Conservation (phyloP, 1,284 basidiomycete species). For the Porodaedalea pini region DNA sequence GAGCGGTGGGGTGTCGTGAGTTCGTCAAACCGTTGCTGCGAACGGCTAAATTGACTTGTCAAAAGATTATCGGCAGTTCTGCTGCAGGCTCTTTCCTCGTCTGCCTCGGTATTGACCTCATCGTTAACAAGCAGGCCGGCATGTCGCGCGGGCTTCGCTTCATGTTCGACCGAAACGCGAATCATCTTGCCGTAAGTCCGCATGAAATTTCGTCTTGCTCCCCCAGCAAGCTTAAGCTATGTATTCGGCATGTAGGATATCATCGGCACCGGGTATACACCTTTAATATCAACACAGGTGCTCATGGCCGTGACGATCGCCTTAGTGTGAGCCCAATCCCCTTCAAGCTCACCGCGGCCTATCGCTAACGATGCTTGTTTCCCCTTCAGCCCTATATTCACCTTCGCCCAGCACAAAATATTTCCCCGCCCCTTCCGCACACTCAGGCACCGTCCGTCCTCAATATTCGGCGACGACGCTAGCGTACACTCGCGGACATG, state of each 20-base stretch:
- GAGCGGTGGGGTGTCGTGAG: conserved; percentile 54
- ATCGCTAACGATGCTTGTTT: neutral
- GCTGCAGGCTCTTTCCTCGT: conserved; percentile 58
- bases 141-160: conserved; percentile 60
- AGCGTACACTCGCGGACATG: conserved; percentile 12
- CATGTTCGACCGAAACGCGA: conserved; percentile 57
- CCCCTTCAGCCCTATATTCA: conserved; percentile 35
- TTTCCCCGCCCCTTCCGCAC: conserved; percentile 36
- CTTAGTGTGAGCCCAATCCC: conserved; percentile 35
- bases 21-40: conserved; percentile 15
- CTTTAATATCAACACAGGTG: conserved; percentile 42
- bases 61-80: conserved; percentile 47
- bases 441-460: neutral
- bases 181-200: conserved; percentile 50
- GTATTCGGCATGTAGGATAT: conserved; percentile 47
- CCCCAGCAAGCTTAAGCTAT: neutral
- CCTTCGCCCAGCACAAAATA: conserved; percentile 38
- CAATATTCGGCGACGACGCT: conserved; percentile 6
- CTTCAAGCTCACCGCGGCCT: neutral
- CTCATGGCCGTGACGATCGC: conserved; percentile 45
- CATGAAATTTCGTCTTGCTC: neutral
- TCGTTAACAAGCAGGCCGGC: conserved; percentile 53
- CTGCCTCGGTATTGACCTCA: conserved; percentile 52
- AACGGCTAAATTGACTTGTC: conserved; percentile 15
- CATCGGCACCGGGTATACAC: conserved; percentile 42